Base-by-base conservation (phyloP, 495 filamentous ascomycete species). In the Lasiosphaeris hirsuta region DNA sequence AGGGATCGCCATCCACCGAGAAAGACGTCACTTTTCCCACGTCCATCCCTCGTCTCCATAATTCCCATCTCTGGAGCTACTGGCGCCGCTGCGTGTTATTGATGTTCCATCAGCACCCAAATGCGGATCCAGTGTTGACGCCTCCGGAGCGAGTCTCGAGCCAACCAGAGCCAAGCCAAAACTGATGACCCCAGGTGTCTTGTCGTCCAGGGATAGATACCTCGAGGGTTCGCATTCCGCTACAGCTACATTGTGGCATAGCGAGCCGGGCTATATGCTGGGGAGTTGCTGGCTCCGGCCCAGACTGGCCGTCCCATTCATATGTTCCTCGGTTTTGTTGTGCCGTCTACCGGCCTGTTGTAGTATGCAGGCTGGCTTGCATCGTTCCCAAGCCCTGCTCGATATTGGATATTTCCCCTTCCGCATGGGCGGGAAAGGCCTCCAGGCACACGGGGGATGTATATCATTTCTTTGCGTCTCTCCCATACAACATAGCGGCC, bases 111-210 rank as follows among this genome's bases (percentile, higher is more conserved):
- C 42, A 41, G 35, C 38, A 34, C 38, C 43, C 53, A 42, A 49
- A 63, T 48, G 30, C 39, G 56, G 45, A n/a, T 8, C 36, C 38
- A 35, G 13, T 49, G 44, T 10, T 11, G 17, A 46, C 30, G 30
- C 35, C 36, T 41, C 39, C 58, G 48, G 45, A 49, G 14, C 10
- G 18, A 38, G 5, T 7, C 14, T 11, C 42, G 51, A 47, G 46
- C 65, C 62, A 68, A 63, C 65, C 62, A 53, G 47, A 55, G 35
- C 49, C 42, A 43, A 13, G 14, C 33, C 18, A 65, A 60, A 56
- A 15, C 10, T 37, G 60, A 68, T 68, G 60, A 65, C 65, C 58
- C 10, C 43, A 10, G 30, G 18, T 7, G 23, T 11, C 30, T 18
- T 48, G 15, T 43, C 8, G 42, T 23, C 30, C 36, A 15, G 37